These are phyloP conservation scores for Rhamnella rubrinervis DNA, from an alignment of 331 rosid genomes.

Conservation along the genomic window DNA sequence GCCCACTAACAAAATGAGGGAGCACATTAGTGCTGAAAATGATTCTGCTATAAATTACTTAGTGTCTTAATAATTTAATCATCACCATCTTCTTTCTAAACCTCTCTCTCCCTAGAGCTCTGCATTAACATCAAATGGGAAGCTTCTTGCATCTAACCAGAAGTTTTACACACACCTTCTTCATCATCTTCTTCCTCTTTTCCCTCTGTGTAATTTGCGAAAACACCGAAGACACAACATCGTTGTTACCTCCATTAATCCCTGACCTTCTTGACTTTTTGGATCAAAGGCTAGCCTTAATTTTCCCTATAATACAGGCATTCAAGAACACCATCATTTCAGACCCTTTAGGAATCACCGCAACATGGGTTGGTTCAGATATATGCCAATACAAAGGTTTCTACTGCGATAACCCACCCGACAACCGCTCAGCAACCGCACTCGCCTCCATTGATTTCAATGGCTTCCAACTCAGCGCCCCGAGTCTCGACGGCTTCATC, in stretches of 20 bases:
- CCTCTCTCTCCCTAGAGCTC: neutral
- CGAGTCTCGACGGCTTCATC: constrained; percentile 46
- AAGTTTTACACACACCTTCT: neutral
- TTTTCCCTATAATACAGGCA: constrained; percentile 36
- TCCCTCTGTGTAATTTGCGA: constrained; percentile 21
- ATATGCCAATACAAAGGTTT: constrained; percentile 46
- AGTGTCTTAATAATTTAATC: neutral
- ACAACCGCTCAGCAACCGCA: constrained; percentile 29
- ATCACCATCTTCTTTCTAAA: neutral
- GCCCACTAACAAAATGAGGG: no score
- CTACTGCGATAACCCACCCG: constrained; percentile 45
- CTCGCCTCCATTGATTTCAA: constrained; percentile 46
- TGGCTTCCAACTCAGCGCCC: constrained; percentile 46
- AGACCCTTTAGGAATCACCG: constrained; percentile 42
- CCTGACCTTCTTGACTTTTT: constrained; percentile 36
- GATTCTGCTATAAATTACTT: constrained; percentile 27
- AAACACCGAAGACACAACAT: neutral
- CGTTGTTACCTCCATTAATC: constrained; percentile 1
- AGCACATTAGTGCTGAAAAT: no score
- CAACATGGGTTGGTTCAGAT: constrained; percentile 45
- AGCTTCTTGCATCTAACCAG: constrained; percentile 9
- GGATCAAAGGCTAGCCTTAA: constrained; percentile 34
- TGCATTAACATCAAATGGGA: constrained; percentile 11
- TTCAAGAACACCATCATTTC: constrained; percentile 43
- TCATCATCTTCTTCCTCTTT: constrained; percentile 12